Conservation (phyloP, 805 yeast genomes). For the Ogataea nitratoaversa region DNA sequence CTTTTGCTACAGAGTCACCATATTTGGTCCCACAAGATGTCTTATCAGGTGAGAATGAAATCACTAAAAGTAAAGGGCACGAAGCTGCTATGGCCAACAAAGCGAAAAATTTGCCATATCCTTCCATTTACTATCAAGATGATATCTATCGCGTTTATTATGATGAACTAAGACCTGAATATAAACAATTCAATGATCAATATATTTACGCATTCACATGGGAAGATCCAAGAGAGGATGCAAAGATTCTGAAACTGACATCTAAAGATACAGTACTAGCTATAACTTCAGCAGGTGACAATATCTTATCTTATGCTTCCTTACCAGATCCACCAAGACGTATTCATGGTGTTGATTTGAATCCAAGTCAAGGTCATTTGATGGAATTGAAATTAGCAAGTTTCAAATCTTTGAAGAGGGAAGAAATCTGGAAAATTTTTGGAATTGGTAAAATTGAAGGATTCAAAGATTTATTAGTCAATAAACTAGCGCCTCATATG, state of each 20-base stretch:
- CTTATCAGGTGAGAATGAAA: constrained; percentile 18
- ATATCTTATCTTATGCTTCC: constrained; percentile 67
- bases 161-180: constrained; percentile 64
- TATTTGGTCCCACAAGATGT: constrained; percentile 60
- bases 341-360: constrained; percentile 81
- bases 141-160: constrained; percentile 78
- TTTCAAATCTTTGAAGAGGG: constrained; percentile 50
- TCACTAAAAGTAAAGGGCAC: constrained; percentile 61
- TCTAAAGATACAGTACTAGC: constrained; percentile 72
- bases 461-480: constrained; percentile 47
- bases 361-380: constrained; percentile 78
- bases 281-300: constrained; percentile 85
- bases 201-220: constrained; percentile 86
- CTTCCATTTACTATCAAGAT: constrained; percentile 73
- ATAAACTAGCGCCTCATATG: constrained; percentile 60
- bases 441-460: constrained; percentile 66
- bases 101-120: constrained; percentile 67
- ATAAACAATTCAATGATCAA: constrained; percentile 70
- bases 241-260: constrained; percentile 55
- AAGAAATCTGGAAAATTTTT: constrained; percentile 69
- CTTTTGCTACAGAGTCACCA: constrained; percentile 78
- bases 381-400: constrained; percentile 76
- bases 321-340: constrained; percentile 69
- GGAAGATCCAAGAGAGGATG: constrained; percentile 87
- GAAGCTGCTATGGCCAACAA: constrained; percentile 68